A percentile compares a stretch with the other conserved stretches of the same genome.
Conservation (phyloP, 768 basidiomycete genomes). For the Omphalotus guepiniiformis region DNA sequence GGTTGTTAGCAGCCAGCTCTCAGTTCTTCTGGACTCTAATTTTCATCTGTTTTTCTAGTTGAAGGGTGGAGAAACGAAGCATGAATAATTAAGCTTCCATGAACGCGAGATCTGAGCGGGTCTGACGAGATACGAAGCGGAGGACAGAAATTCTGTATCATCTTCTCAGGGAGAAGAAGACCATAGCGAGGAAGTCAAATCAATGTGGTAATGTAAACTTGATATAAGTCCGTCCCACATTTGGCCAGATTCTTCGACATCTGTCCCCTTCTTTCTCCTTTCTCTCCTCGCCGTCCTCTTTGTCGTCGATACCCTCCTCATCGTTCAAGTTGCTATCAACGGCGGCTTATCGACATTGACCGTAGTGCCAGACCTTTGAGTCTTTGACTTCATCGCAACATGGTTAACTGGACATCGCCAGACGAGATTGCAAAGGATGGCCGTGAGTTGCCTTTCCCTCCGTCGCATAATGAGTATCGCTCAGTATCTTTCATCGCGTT, state of each 20-base stretch:
- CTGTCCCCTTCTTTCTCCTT: background rate
- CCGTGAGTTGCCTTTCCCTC: background rate
- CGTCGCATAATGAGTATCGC: background rate
- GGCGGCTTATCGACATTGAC: too few relatives aligned
- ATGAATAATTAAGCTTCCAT: too few relatives aligned
- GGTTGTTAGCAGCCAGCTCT: too few relatives aligned
- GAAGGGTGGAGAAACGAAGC: too few relatives aligned
- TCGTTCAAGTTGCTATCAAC: background rate
- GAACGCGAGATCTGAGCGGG: too few relatives aligned
- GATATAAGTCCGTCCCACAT: background rate
- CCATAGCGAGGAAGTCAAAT: background rate
- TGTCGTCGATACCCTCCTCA: background rate
- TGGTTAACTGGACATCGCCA: conserved; percentile 4
- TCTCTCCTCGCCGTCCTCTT: conserved; percentile 5
- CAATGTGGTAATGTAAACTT: background rate
- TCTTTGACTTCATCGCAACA: background rate
- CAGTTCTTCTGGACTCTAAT: too few relatives aligned
- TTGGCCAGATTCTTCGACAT: conserved; percentile 1
- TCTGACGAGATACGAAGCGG: background rate
- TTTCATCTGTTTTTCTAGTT: too few relatives aligned
- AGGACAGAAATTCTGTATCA: background rate
- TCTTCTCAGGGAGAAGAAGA: conserved; percentile 8
- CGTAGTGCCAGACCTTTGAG: background rate
- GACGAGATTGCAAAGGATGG: conserved; percentile 5
- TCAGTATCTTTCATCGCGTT: background rate